Percentiles rank a stretch among this genome's conserved stretches.
Conservation (phyloP, 768 basidiomycete species). For the Rhodotorula toruloides region DNA sequence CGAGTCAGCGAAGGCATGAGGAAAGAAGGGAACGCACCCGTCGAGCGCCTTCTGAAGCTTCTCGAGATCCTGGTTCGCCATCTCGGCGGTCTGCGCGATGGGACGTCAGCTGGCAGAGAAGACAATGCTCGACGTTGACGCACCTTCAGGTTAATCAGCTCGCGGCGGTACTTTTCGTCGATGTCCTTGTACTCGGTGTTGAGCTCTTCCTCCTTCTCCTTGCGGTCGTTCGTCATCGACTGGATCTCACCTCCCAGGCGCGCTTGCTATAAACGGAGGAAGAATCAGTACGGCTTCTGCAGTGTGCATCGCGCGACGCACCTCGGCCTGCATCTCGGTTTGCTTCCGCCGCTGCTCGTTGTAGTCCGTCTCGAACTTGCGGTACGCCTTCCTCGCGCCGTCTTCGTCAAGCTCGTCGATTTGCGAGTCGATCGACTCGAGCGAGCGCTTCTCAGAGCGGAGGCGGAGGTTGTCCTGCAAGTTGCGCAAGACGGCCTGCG, state of each 20-base stretch:
- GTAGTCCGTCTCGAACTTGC: conserved; percentile 79
- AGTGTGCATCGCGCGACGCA: conserved; percentile 45
- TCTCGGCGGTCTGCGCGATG: conserved; percentile 74
- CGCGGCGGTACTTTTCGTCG: conserved; percentile 77
- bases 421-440: conserved; percentile 62
- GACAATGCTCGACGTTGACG: conserved; percentile 10
- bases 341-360: conserved; percentile 65
- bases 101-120: background rate
- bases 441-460: conserved; percentile 62
- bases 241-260: conserved; percentile 76
- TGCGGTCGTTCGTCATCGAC: conserved; percentile 63
- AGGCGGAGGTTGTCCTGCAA: conserved; percentile 78
- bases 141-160: conserved; percentile 92
- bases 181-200: conserved; percentile 76
- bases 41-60: conserved; percentile 97
- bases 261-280: conserved; percentile 54
- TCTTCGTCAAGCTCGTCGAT: conserved; percentile 77
- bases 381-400: conserved; percentile 72
- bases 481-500: conserved; percentile 64
- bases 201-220: conserved; percentile 63
- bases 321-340: conserved; percentile 64
- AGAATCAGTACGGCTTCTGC: background rate
- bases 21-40: conserved; percentile 57
- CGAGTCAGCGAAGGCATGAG: conserved; percentile 4
- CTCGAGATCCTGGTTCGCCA: conserved; percentile 94